Evolutionary conservation across 2,329 filamentous ascomycete genomes (phyloP).

Genomic region (Xylaria sp.): DNA sequence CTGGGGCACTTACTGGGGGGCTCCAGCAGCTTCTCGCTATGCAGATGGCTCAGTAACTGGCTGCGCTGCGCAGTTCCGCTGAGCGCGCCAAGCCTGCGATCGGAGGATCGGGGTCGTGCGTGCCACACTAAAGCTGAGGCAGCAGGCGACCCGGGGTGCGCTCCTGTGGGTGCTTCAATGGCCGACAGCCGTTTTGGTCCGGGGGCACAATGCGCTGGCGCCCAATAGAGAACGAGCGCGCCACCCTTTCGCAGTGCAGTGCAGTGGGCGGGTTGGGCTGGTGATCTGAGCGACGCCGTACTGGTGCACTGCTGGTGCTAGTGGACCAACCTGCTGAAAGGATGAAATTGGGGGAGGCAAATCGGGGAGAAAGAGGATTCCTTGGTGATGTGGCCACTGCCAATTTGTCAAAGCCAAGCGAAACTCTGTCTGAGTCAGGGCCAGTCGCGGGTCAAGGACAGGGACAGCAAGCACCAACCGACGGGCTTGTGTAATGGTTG

Average conservation of each 20-base stretch:
- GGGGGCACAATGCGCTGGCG: conserved; percentile 13
- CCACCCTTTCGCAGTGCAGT: conserved; percentile 7
- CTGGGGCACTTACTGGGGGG: conserved; percentile 1
- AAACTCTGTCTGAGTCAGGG: conserved; percentile 44
- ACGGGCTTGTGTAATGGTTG: conserved; percentile 17
- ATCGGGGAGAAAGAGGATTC: conserved; percentile 33
- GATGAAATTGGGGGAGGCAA: conserved; percentile 28
- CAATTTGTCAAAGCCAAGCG: conserved; percentile 42
- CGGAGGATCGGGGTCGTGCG: conserved; percentile 23
- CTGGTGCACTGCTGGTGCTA: too few species aligned
- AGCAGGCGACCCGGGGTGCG: not conserved
- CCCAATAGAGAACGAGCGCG: conserved; percentile 17
- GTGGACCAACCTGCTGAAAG: conserved; percentile 35
- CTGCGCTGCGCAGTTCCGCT: not conserved
- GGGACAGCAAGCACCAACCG: conserved; percentile 31
- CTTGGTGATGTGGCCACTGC: conserved; percentile 43
- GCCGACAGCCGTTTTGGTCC: conserved; percentile 7
- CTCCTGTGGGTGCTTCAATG: not conserved
- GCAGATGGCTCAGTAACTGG: not conserved
- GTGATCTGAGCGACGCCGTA: conserved; percentile 13
- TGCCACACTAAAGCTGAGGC: conserved; percentile 22
- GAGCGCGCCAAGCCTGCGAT: conserved; percentile 22
- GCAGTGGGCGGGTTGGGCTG: conserved; percentile 8
- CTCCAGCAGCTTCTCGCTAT: conserved; percentile 23
- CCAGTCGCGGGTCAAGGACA: conserved; percentile 29